phyloP scores from a whole-genome alignment of 2,329 filamentous ascomycete genomes.

The Rutstroemia sp. region DNA sequence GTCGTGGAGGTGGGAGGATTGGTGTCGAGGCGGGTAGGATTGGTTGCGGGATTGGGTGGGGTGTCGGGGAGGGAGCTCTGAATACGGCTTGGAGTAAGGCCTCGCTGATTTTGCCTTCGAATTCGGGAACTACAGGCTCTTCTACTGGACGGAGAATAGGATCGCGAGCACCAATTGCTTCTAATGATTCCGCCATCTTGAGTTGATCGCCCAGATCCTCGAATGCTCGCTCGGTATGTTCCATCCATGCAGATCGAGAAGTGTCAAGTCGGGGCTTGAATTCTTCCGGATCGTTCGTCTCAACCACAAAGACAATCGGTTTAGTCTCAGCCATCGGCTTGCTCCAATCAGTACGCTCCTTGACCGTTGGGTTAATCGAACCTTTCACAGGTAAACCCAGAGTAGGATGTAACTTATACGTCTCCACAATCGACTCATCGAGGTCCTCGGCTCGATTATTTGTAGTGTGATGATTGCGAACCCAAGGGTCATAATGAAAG shows the following conservation, averaged over 20 bases:
- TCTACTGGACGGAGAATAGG: conserved; percentile 3
- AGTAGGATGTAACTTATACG: conserved; percentile 20
- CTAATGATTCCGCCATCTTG: conserved; percentile 6
- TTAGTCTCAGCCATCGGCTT: conserved; percentile 7
- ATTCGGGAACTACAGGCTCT: background rate
- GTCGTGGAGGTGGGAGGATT: background rate
- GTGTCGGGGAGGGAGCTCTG: background rate
- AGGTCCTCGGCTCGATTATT: conserved; percentile 24
- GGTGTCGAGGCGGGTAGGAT: background rate
- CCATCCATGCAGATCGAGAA: conserved; percentile 17
- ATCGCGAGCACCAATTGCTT: conserved; percentile 7
- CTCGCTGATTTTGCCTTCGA: conserved; percentile 3
- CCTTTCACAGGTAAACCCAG: conserved; percentile 20
- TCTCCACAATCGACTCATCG: conserved; percentile 20
- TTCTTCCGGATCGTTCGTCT: conserved; percentile 3
- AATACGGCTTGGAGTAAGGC: background rate
- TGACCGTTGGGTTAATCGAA: conserved; percentile 17
- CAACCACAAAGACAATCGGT: conserved; percentile 4
- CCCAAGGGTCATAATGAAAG: conserved; percentile 25
- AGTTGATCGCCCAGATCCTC: conserved; percentile 4
- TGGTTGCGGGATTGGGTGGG: background rate
- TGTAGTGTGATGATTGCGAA: conserved; percentile 22
- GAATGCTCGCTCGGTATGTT: conserved; percentile 7
- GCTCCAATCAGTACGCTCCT: conserved; percentile 6
- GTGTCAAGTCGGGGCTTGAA: conserved; percentile 9